phyloP scores from a whole-genome alignment of 176 grass and related monocot genomes.

The barley (Hordeum vulgare) region DNA sequence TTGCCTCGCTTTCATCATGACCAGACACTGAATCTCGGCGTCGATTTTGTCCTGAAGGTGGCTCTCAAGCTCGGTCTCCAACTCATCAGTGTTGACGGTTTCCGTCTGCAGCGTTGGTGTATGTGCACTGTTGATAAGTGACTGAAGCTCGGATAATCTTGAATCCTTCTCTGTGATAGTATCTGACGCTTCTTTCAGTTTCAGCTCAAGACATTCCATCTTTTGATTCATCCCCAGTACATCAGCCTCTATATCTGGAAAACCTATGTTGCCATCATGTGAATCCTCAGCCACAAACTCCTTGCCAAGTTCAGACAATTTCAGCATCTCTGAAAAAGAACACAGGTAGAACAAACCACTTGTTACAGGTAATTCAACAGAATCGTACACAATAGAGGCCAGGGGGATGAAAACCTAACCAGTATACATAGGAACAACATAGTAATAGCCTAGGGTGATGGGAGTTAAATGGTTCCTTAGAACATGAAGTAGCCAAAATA shows the following conservation, averaged over 20 bases:
- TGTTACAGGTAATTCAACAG: background rate
- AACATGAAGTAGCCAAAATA: background rate
- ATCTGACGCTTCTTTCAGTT: conserved; percentile 40
- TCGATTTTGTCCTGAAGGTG: conserved; percentile 53
- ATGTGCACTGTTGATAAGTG: background rate
- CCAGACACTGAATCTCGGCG: conserved; percentile 45
- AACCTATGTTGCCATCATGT: conserved; percentile 29
- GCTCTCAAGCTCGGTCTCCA: conserved; percentile 48
- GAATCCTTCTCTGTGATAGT: conserved; percentile 47
- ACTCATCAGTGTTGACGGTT: conserved; percentile 15
- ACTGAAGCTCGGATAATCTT: conserved; percentile 42
- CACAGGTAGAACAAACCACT: background rate
- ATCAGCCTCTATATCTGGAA: background rate
- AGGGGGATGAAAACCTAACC: background rate
- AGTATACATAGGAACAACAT: background rate
- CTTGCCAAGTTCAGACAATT: conserved; percentile 37
- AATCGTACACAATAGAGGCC: background rate
- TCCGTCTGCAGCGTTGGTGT: background rate
- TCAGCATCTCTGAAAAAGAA: conserved; percentile 44
- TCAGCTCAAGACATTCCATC: conserved; percentile 45
- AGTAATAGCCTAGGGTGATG: background rate
- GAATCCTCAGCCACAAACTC: conserved; percentile 19
- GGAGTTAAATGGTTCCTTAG: background rate
- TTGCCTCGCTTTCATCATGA: conserved; percentile 40
- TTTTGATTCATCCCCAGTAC: conserved; percentile 29